Evolutionary conservation across 2,329 filamentous ascomycete genomes (phyloP).

Genomic region (Aspergillus texensis): DNA sequence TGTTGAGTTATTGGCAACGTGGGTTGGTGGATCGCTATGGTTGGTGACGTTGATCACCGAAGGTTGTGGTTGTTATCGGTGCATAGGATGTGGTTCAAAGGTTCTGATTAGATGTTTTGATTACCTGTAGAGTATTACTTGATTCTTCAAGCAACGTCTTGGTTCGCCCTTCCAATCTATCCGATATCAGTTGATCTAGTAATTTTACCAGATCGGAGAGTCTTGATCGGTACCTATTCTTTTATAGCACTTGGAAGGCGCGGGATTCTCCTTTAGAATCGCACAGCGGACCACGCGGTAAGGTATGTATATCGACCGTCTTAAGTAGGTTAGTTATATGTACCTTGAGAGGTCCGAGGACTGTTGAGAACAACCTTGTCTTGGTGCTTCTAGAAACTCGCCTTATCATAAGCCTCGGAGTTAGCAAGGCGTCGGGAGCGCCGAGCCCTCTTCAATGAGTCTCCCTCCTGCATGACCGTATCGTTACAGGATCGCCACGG

Average conservation of each 20-base stretch:
- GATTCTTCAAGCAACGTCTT: neutral
- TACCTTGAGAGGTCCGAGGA: neutral
- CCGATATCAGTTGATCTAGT: neutral
- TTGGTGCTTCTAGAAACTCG: conserved; percentile 4
- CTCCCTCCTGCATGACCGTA: neutral
- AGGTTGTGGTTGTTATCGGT: neutral
- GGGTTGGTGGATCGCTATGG: conserved; percentile 29
- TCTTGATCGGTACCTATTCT: neutral
- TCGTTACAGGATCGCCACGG: neutral
- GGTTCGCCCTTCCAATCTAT: neutral
- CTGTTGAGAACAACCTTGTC: neutral
- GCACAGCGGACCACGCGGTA: neutral
- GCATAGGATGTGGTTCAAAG: neutral
- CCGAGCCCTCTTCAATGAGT: neutral
- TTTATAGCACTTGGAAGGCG: neutral
- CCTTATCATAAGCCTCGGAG: conserved; percentile 12
- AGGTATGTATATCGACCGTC: neutral
- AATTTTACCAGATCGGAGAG: neutral
- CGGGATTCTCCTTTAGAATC: neutral
- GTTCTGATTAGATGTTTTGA: conserved; percentile 2
- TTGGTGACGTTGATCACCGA: conserved; percentile 26
- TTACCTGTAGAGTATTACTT: neutral
- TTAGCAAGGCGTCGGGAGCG: conserved; percentile 4
- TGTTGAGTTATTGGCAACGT: conserved; percentile 27
- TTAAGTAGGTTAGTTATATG: neutral